Evolutionary conservation across 2,329 filamentous ascomycete genomes (phyloP).

Genomic region (Tothia fuscella): DNA sequence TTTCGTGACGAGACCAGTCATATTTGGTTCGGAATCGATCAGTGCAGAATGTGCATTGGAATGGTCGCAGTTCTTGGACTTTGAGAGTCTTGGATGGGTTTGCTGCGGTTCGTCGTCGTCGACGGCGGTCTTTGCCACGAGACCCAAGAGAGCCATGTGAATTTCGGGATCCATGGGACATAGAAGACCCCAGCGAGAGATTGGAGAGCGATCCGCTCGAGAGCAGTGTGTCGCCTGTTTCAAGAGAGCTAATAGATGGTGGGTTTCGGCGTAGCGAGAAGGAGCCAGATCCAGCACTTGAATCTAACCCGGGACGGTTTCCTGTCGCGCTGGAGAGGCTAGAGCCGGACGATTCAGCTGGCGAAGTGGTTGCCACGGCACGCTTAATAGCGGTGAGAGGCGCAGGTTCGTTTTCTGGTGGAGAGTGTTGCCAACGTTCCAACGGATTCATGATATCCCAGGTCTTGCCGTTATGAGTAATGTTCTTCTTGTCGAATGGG

Average conservation of each 20-base stretch:
- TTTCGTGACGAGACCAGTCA: constrained; percentile 53
- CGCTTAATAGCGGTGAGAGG: constrained; percentile 51
- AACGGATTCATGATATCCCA: constrained; percentile 50
- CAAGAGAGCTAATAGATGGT: constrained; percentile 42
- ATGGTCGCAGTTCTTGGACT: constrained; percentile 28
- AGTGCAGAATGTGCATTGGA: constrained; percentile 47
- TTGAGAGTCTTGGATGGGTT: constrained; percentile 20
- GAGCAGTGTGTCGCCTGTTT: constrained; percentile 36
- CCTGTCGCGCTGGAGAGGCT: constrained; percentile 25
- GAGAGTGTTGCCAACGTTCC: constrained; percentile 58
- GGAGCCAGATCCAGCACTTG: constrained; percentile 32
- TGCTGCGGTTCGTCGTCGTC: constrained; percentile 38
- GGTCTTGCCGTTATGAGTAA: constrained; percentile 36
- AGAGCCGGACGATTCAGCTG: constrained; percentile 16
- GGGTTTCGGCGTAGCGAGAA: constrained; percentile 39
- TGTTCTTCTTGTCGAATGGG: constrained; percentile 20
- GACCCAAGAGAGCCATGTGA: constrained; percentile 29
- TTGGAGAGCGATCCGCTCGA: constrained; percentile 37
- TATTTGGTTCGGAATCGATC: constrained; percentile 46
- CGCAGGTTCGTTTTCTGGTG: constrained; percentile 58
- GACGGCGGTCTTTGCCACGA: constrained; percentile 44
- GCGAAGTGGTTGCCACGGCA: constrained; percentile 37
- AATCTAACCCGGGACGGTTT: constrained; percentile 34
- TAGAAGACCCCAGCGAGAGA: constrained; percentile 43
- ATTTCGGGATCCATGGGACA: constrained; percentile 41